Base-by-base conservation (phyloP, 164 flowering plant species). In the Malania oleifera region DNA sequence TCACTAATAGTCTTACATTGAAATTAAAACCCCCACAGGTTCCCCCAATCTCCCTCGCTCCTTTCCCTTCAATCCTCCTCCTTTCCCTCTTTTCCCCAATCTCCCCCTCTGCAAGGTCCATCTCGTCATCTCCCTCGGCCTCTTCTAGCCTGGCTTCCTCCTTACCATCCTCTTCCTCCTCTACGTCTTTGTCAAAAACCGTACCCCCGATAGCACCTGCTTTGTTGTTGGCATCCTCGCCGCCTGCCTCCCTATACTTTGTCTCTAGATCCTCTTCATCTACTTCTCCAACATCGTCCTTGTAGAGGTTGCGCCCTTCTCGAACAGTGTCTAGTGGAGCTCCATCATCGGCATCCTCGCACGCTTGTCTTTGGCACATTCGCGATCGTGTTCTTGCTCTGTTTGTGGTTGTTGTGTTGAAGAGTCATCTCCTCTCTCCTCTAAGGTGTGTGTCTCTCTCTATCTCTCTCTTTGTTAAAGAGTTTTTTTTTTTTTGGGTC, bases 111-210 rank as follows among this genome's bases (percentile, higher is more conserved):
- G 96, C 69, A 75, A 77, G 59, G 0, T 66, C 55, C 81, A 85
- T 44, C 37, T 75, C 8, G 80, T 82, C 11, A 68, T 83, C 24
- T 82, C 92, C 0, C 66, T 79, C 3, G 96, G 96, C 0, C 31
- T 88, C 24, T 73, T 76, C 58, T 65, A 88, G 54, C 96, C 96
- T 0, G 80, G 73, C 5, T 83, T 88, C 67, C 53, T 88, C 2
- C 29, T 77, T 13, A 80, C 79, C 59, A 73, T 83, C 5, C 85
- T 88, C 20, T 79, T 75, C 72, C 75, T 88, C 50, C 64, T 85
- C 26, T 67, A 70, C 56, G 68, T 67, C 38, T 88, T 88, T 14
- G 61, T 76, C 59, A 65, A 67, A 55, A 76, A 76, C 27, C 47
- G 34, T 0, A 66, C 59, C 35, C 71, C 72, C 2, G 8, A 54